Base-by-base conservation (phyloP, 371 early-diverging fungal genomes). In the Mucor piriformis region DNA sequence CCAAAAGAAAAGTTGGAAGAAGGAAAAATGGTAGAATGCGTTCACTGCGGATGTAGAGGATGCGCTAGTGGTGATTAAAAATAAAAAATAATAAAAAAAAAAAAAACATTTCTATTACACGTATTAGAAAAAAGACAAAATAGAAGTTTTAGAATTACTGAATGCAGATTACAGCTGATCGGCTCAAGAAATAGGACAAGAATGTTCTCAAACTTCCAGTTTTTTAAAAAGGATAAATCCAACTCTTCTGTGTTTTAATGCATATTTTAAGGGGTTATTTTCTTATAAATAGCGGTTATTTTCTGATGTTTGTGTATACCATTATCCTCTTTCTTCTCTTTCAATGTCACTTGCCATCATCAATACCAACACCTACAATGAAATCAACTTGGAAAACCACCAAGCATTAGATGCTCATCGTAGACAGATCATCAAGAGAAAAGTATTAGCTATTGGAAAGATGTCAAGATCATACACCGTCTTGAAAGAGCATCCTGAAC, bases 11-110 rank as follows among this genome's bases (percentile, higher is more conserved):
- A 93, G 63, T 71, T 97, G 47, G 91, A 93, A 63, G 92, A 93
- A 62, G 95, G 91, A 34, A 88, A 91, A 58, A 82, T 90, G 5
- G 85, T 98, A 18, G 95, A 96, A 72, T 99, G 99, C 67, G 86
- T 90, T 44, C 94, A 95, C 66, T 99, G 98, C 69, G 98, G 98
- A 52, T 97, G 95, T 71, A 70, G 88, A 53, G 90, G 90, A 6
- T 90, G 90, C 66, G 82, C 79, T 37, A 81, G 83, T 74, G 78
- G 81, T 34, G 81, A 81, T 64, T 81, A 78, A 67, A 56, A 49
- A 54, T 37, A 58, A 52, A 44, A 33, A 52, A 32, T 27, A 35
- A 23, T 34, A 35, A 48, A 43, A 43, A 20, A 37, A 54, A 54
- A 54, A 18, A 38, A 50, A 50, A 44, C 37, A 29, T 10, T 25